These are phyloP conservation scores for Paxillus rubicundulus DNA, from an alignment of 768 basidiomycete genomes.

Conservation along the genomic window DNA sequence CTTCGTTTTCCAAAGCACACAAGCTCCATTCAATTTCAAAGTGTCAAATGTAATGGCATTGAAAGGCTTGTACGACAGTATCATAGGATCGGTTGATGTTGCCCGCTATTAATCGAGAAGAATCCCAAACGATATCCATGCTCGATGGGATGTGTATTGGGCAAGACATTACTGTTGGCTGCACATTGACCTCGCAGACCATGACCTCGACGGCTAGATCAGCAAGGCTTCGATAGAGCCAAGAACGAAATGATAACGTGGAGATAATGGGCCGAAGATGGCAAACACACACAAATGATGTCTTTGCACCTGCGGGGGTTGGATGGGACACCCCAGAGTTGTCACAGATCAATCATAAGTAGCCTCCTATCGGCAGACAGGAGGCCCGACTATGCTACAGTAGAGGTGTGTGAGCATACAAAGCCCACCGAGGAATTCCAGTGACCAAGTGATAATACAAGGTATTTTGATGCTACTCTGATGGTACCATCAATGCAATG, in stretches of 20 bases:
- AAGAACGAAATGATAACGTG: neutral
- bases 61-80: neutral
- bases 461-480: conserved; percentile 2
- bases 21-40: too few relatives aligned
- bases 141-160: conserved; percentile 19
- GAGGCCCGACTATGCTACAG: too few relatives aligned
- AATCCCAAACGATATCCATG: conserved; percentile 23
- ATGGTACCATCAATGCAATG: conserved; percentile 1
- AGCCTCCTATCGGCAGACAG: too few relatives aligned
- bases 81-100: conserved; percentile 16
- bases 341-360: neutral
- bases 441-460: neutral
- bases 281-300: neutral
- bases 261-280: neutral
- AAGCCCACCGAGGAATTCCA: neutral
- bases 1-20: neutral
- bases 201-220: conserved; percentile 38
- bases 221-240: conserved; percentile 62
- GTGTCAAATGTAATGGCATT: neutral
- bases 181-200: conserved; percentile 58
- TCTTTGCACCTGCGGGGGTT: too few relatives aligned
- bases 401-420: neutral
- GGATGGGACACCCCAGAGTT: neutral
- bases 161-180: conserved; percentile 47
- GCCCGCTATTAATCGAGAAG: conserved; percentile 11